These are phyloP conservation scores for Nothophaeocryptopus gaeumannii DNA, from an alignment of 2,329 filamentous ascomycete species.

Conservation along the genomic window DNA sequence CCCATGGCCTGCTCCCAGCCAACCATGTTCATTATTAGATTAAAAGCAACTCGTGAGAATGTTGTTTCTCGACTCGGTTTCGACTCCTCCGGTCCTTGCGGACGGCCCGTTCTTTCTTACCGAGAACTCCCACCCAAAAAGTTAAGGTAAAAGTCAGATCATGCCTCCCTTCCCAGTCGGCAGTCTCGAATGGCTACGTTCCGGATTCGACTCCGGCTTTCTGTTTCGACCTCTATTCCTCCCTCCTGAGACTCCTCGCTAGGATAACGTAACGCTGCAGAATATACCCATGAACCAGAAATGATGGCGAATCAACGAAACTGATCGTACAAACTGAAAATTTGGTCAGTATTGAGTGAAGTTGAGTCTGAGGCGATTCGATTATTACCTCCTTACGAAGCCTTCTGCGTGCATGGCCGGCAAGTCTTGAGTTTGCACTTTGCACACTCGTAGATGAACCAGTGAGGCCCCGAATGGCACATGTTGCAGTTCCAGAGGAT, in stretches of 20 bases:
- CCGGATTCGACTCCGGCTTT: conserved; percentile 7
- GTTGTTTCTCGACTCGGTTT: too few relatives aligned
- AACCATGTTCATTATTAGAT: conserved; percentile 8
- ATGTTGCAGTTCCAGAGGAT: conserved; percentile 53
- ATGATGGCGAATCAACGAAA: conserved; percentile 2
- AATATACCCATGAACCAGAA: conserved; percentile 21
- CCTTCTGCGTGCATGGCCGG: conserved; percentile 46
- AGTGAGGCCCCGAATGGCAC: conserved; percentile 51
- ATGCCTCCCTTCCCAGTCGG: conserved; percentile 3
- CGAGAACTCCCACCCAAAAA: too few relatives aligned
- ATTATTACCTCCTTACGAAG: conserved; percentile 29
- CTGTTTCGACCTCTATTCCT: conserved; percentile 8
- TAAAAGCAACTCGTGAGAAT: not conserved
- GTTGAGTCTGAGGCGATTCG: not conserved
- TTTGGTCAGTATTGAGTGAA: not conserved
- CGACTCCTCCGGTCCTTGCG: conserved; percentile 20
- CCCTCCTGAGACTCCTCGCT: conserved; percentile 29
- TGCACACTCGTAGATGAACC: conserved; percentile 51
- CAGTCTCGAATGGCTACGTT: conserved; percentile 4
- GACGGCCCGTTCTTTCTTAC: conserved; percentile 16
- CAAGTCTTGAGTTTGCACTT: conserved; percentile 53
- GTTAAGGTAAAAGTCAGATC: not conserved
- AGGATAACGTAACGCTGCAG: conserved; percentile 29
- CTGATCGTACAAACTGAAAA: not conserved
- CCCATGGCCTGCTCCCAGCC: too few relatives aligned